Conservation (phyloP, 2,329 filamentous ascomycete genomes). For the Metarhizium brunneum region DNA sequence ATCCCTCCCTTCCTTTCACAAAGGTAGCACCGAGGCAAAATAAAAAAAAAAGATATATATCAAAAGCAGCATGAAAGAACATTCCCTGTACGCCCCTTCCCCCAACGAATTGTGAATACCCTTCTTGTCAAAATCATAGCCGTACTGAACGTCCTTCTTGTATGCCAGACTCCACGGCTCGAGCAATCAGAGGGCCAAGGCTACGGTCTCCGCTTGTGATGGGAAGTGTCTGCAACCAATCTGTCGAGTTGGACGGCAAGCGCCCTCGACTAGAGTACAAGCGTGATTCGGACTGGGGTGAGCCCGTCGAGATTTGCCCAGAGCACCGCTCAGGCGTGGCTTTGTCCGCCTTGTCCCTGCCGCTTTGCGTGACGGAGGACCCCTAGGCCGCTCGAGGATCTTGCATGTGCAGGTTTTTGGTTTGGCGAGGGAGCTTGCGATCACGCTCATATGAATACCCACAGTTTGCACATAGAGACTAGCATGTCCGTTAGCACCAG, state of each 20-base stretch:
- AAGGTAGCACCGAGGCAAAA: background rate
- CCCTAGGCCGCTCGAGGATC: slow-evolving; percentile 17
- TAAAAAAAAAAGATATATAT: background rate
- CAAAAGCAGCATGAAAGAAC: background rate
- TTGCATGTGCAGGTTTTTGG: slow-evolving; percentile 28
- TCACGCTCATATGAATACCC: slow-evolving; percentile 83
- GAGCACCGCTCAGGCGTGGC: slow-evolving; percentile 3
- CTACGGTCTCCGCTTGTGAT: background rate
- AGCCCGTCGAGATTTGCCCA: slow-evolving; percentile 3
- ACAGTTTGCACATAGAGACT: slow-evolving; percentile 91
- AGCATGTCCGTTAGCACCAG: slow-evolving; percentile 8
- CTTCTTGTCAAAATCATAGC: background rate
- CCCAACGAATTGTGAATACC: background rate
- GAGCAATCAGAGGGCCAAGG: background rate
- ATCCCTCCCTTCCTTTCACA: background rate
- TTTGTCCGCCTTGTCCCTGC: slow-evolving; percentile 12
- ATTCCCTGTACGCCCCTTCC: background rate
- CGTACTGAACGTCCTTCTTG: background rate
- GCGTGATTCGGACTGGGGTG: background rate
- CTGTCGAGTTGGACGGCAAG: background rate
- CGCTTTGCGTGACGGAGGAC: slow-evolving; percentile 10
- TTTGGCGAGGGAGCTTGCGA: slow-evolving; percentile 59
- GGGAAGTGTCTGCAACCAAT: background rate
- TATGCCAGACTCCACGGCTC: background rate
- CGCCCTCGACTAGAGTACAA: background rate